Base-by-base conservation (phyloP, 371 early-diverging fungal genomes). In the Zychaea mexicana region DNA sequence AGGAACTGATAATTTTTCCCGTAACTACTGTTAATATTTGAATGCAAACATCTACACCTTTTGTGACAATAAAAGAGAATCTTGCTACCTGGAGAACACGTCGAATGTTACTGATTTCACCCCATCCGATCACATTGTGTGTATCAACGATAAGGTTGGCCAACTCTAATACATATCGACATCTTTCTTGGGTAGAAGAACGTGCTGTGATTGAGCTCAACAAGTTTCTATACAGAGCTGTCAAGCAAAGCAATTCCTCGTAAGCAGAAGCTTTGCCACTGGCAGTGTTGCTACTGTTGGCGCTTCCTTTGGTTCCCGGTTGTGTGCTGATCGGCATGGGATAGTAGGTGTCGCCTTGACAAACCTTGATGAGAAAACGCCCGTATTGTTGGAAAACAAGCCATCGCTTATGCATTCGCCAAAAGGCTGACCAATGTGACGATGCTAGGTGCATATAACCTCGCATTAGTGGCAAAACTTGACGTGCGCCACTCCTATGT, bases 331-430 rank as follows among this genome's bases (percentile, higher is more conserved):
- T 61, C 4, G 52, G 24, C 36, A 28, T 60, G 13, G 82, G 70
- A 8, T 69, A 65, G 57, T 78, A 78, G 0, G 71, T 64, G 3
- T 69, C 72, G 12, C 72, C 68, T 53, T 72, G 66, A 55, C 24
- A 49, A 2, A 30, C 27, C 52, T 73, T 55, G 17, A 73, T 66
- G 36, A 78, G 47, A 22, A 68, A 71, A 15, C 64, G 70, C 46
- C 81, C 80, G 53, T 77, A 83, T 39, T 77, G 66, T 22, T 75
- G 74, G 56, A 81, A 85, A 7, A 85, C 61, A 0, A 83, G 63
- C 54, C 79, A 79, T 8, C 86, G 77, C 57, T 84, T 79, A 32
- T 80, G 67, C 30, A 81, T 67, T 28, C 81, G 69, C 66, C 83
- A 84, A 53, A 74, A 58, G 13, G 70, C 33, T 1, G 80, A 76